phyloP scores from a whole-genome alignment of 192 early-diverging fungal genomes.

The Diversispora eburnea region DNA sequence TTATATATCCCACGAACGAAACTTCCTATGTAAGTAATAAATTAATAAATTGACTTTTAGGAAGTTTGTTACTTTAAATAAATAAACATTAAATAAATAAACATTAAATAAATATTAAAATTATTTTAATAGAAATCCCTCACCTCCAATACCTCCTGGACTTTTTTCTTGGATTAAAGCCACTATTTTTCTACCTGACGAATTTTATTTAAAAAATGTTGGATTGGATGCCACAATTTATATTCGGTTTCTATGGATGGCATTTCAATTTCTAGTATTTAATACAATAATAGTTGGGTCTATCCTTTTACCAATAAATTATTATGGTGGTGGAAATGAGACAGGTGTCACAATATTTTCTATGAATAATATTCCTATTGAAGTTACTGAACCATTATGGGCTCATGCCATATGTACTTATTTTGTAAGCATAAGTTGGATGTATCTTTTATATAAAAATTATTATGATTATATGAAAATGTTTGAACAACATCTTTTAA shows the following conservation, averaged over 20 bases:
- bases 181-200: conserved; percentile 43
- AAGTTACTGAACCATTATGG: conserved; percentile 42
- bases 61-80: background rate
- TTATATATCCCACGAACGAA: conserved; percentile 46
- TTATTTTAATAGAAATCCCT: conserved; percentile 43
- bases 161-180: conserved; percentile 50
- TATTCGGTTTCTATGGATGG: conserved; percentile 60
- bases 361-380: conserved; percentile 41
- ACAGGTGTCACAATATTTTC: conserved; percentile 36
- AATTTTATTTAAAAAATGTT: conserved; percentile 50
- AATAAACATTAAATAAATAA: background rate
- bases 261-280: conserved; percentile 47
- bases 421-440: conserved; percentile 46
- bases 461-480: conserved; percentile 54
- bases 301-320: conserved; percentile 53
- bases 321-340: conserved; percentile 11
- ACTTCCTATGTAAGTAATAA: conserved; percentile 38
- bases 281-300: conserved; percentile 41
- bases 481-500: conserved; percentile 39
- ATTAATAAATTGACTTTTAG: too few species aligned
- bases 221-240: conserved; percentile 63
- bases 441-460: conserved; percentile 55
- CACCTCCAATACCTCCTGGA: conserved; percentile 44
- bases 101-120: conserved; percentile 11
- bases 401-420: conserved; percentile 51